Percentiles rank a stretch among this genome's conserved stretches.
phyloP scores from a whole-genome alignment of 768 basidiomycete species.

The Obba rivulosa region DNA sequence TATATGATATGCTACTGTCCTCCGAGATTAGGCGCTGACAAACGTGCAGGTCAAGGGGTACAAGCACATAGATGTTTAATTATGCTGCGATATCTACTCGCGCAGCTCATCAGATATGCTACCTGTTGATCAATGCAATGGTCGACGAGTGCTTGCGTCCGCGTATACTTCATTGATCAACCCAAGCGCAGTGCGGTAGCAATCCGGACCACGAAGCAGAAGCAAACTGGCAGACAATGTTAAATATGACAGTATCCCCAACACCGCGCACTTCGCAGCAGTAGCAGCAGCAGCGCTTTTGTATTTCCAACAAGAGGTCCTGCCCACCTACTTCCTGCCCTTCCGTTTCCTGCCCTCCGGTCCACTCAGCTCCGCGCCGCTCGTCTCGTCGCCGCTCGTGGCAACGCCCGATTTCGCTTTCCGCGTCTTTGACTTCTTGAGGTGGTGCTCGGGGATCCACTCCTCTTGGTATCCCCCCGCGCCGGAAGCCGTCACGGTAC shows the following conservation, averaged over 20 bases:
- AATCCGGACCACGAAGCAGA: background rate
- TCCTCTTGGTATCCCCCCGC: conserved; percentile 78
- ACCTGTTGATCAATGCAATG: too few relatives aligned
- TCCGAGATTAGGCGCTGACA: background rate
- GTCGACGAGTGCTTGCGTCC: too few relatives aligned
- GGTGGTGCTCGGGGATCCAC: conserved; percentile 89
- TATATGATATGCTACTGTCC: conserved; percentile 34
- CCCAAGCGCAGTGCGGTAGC: too few relatives aligned
- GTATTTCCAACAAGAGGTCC: background rate
- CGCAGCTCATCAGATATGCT: background rate
- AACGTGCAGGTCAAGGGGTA: conserved; percentile 74
- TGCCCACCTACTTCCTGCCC: conserved; percentile 41
- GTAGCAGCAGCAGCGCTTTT: conserved; percentile 4
- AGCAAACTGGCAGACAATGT: background rate
- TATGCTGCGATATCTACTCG: background rate
- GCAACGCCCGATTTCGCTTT: conserved; percentile 55
- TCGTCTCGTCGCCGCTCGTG: conserved; percentile 59
- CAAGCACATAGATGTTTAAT: conserved; percentile 63
- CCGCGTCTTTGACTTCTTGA: conserved; percentile 59
- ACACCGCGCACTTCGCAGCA: conserved; percentile 2
- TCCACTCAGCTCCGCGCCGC: conserved; percentile 33
- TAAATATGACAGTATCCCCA: background rate
- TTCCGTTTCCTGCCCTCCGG: conserved; percentile 45
- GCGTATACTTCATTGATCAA: too few relatives aligned
- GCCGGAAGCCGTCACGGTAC: conserved; percentile 56